Conservation (phyloP, 345 rosid genomes). For the Raphanus raphanistrum region DNA sequence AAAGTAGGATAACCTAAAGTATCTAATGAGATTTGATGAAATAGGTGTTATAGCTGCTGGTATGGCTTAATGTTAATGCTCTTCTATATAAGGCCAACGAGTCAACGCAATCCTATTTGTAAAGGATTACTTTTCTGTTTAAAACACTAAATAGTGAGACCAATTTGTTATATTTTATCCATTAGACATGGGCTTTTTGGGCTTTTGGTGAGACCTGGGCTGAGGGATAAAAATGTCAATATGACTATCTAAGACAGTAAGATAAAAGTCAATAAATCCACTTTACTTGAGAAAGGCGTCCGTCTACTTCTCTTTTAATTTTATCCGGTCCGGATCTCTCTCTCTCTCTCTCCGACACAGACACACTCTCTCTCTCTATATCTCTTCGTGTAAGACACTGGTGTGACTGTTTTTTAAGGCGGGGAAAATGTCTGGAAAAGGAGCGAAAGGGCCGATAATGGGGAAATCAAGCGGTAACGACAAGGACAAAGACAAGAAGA, state of each 20-base stretch:
- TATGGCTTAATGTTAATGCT: not conserved
- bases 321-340: conserved; percentile 16
- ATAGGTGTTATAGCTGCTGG: not conserved
- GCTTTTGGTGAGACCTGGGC: not conserved
- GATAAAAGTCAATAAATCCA: not conserved
- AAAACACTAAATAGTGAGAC: not conserved
- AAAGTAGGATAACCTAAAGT: not conserved
- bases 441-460: conserved; percentile 70
- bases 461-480: conserved; percentile 61
- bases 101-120: not conserved
- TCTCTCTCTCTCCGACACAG: not conserved
- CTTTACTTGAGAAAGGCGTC: not conserved
- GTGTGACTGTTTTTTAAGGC: conserved; percentile 16
- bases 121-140: not conserved
- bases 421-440: conserved; percentile 75
- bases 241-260: not conserved
- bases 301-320: not conserved
- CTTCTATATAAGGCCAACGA: not conserved
- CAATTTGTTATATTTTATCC: not conserved
- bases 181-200: not conserved
- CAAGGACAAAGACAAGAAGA: conserved; percentile 73
- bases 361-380: not conserved
- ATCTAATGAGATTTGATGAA: not conserved
- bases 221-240: conserved; percentile 17
- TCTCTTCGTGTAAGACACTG: not conserved